These are phyloP conservation scores for Crithidia brevicula DNA, from an alignment of 208 protist genomes.

Conservation along the genomic window DNA sequence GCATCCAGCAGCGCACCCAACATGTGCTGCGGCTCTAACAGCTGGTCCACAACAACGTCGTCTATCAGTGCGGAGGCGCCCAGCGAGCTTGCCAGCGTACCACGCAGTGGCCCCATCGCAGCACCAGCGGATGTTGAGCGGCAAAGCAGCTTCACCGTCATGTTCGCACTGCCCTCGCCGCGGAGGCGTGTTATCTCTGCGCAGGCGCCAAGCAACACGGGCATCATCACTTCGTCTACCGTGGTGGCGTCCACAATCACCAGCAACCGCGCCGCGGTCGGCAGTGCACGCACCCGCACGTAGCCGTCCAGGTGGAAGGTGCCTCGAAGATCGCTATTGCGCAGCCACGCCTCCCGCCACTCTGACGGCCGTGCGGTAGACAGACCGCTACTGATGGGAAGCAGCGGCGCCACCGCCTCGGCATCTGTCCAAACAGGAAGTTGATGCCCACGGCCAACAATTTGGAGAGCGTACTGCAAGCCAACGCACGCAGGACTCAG, in stretches of 20 bases:
- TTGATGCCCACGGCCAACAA: slow-evolving; percentile 50
- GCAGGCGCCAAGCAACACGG: not conserved
- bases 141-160: slow-evolving; percentile 13
- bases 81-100: not conserved
- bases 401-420: slow-evolving; percentile 39
- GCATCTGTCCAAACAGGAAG: slow-evolving; percentile 73
- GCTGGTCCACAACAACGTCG: slow-evolving; percentile 34
- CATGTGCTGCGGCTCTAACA: slow-evolving; percentile 48
- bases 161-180: not conserved
- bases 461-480: slow-evolving; percentile 49
- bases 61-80: slow-evolving; percentile 12
- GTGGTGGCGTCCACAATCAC: slow-evolving; percentile 53
- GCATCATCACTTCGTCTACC: not conserved
- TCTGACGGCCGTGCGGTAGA: slow-evolving; percentile 17
- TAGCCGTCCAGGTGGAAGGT: slow-evolving; percentile 48
- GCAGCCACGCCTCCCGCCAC: slow-evolving; percentile 17
- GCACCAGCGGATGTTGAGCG: not conserved
- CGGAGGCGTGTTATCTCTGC: too few species aligned
- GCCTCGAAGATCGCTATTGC: slow-evolving; percentile 14
- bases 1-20: slow-evolving; percentile 39
- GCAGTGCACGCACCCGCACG: slow-evolving; percentile 42
- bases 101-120: not conserved
- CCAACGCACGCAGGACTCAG: not conserved
- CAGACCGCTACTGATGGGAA: slow-evolving; percentile 13
- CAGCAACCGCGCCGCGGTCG: slow-evolving; percentile 2